Base-by-base conservation (phyloP, 257 asterid genomes). In the Anisodus tanguticus region DNA sequence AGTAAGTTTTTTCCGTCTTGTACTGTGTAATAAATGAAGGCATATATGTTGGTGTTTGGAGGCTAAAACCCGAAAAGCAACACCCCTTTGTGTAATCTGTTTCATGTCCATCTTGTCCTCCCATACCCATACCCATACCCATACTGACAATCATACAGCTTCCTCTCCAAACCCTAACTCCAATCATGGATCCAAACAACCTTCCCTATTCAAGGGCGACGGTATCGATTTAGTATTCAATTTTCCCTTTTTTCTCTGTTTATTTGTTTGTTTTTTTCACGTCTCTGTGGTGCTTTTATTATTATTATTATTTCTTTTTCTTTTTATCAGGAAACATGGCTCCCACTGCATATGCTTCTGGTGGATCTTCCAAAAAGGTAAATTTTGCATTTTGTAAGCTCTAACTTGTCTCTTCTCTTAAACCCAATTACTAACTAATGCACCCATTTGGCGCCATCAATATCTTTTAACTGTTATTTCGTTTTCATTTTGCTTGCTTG, bases 21-120 rank as follows among this genome's bases (percentile, higher is more conserved):
- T 41, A 41, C 45, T 5, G 4, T 41, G 45, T 41, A 41, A 41
- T 26, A 26, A n/a, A n/a, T n/a, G n/a, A n/a, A n/a, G n/a, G n/a
- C n/a, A n/a, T 22, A 22, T 22, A 22, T 22, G 26, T 22, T 22
- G 59, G 41, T 10, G 4, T 17, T 51, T 1, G 22, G 81, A 22
- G 81, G 22, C 62, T 1, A 76, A 51, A 12, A 22, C 62, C 62
- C 45, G 22, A 76, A n/a, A 76, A 26, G 35, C 35, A 31, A 31
- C 35, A 31, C 16, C 16, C 64, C 64, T 47, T 19, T 19, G 43
- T 49, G 2, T 72, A 45, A 19, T 72, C 59, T 59, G 37, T 19
- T 95, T 94, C 93, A 95, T 95, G 98, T 94, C 98, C 98, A 91
- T 92, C 94, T 89, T 85, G 97, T 93, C 97, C 85, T 85, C 90